Base-by-base conservation (phyloP, 345 rosid genomes). In the Hypericum perforatum region DNA sequence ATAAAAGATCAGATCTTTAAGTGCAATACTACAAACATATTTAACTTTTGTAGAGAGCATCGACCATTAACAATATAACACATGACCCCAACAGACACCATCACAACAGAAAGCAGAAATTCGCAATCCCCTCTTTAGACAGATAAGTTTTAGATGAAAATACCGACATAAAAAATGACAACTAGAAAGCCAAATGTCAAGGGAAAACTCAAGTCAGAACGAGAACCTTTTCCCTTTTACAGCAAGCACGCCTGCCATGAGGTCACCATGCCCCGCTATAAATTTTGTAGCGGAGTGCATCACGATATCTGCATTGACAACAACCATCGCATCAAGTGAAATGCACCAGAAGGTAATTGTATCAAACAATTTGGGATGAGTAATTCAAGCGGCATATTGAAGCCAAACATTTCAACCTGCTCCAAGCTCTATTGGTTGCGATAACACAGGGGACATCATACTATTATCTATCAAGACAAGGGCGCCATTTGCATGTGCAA, bases 211-310 rank as follows among this genome's bases (percentile, higher is more conserved):
- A 9, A 43, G 49, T 11, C n/a, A 38, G 52, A 53, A 57, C 8
- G 11, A 39, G 38, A 55, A 88, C 97, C 94, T 92, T 78, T 88
- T 85, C 51, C 86, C 95, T 74, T 75, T 92, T 38, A 88, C 94
- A n/a, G 92, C 82, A 69, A 92, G 91, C 50, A 85, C 98, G 40
- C 97, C 97, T 11, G 91, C 97, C 97, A 88, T 92, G 53, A 92
- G 67, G 71, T 92, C 95, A 67, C 96, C 83, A 63, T 88, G 98
- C 62, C 98, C 97, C 22, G 95, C 75, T 62, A 85, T 78, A 63
- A 92, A 92, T 62, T 92, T 88, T 40, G 98, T 92, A 59, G 95
- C 97, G 0, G 98, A 92, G 57, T 88, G 95, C 98, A 92, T 88
- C 52, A 88, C 97, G 39, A 88, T 92, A 63, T 92, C 98, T 84